Evolutionary conservation across 1,284 basidiomycete species (phyloP).

Genomic region (Chondrostereum purpureum): DNA sequence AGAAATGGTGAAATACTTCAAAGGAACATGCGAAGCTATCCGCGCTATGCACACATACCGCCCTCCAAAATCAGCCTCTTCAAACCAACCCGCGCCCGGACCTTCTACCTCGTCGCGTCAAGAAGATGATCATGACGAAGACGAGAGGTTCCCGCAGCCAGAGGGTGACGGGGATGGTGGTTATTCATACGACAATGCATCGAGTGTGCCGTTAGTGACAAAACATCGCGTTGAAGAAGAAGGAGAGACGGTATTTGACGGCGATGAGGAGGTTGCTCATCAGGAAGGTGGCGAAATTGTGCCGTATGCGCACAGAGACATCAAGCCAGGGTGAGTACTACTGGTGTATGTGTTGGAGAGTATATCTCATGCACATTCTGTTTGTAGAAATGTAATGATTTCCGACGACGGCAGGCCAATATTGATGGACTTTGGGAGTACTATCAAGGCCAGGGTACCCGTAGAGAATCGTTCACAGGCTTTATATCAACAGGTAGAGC

Average conservation of each 20-base stretch:
- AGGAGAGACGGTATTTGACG: constrained; percentile 66
- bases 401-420: constrained; percentile 88
- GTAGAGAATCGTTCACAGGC: constrained; percentile 83
- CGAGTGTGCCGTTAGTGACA: constrained; percentile 41
- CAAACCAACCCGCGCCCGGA: constrained; percentile 22
- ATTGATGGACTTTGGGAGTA: constrained; percentile 97
- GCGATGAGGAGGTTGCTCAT: constrained; percentile 60
- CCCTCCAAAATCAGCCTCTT: constrained; percentile 33
- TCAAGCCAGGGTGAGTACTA: constrained; percentile 80
- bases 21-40: constrained; percentile 89
- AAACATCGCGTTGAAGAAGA: constrained; percentile 45
- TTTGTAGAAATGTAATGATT: constrained; percentile 87
- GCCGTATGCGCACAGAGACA: constrained; percentile 94
- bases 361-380: neutral
- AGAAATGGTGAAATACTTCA: constrained; percentile 85
- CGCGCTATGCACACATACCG: constrained; percentile 89
- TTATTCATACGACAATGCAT: constrained; percentile 58
- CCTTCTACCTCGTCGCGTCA: constrained; percentile 23
- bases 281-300: constrained; percentile 43
- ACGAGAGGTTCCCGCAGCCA: constrained; percentile 62
- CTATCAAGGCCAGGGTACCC: constrained; percentile 71
- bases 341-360: neutral
- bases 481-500: constrained; percentile 68
- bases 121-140: constrained; percentile 48
- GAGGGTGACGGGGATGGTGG: constrained; percentile 67